Percentiles rank a stretch among this genome's conserved stretches.
Evolutionary conservation across 495 filamentous ascomycete genomes (phyloP).

Genomic region (Parachaetomium inaequale): DNA sequence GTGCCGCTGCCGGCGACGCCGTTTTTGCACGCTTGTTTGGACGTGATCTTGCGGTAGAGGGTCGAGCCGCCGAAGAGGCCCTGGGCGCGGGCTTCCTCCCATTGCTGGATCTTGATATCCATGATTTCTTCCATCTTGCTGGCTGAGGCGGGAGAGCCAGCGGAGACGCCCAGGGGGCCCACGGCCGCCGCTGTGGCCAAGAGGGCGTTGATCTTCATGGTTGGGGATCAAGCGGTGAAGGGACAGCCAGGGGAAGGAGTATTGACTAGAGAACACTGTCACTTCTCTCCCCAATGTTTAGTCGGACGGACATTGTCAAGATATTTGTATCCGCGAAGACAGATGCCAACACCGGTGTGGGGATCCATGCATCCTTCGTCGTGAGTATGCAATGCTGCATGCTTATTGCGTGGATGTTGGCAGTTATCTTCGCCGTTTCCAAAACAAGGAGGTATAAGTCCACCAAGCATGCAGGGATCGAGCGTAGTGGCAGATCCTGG

Average conservation of each 20-base stretch:
- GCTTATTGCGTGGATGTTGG: background rate
- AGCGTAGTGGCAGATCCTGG: background rate
- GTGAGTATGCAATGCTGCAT: background rate
- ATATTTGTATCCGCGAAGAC: background rate
- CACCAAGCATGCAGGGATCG: background rate
- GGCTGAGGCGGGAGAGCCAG: background rate
- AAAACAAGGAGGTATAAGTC: background rate
- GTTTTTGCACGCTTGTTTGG: slow-evolving; percentile 38
- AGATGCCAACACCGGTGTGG: background rate
- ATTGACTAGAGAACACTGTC: background rate
- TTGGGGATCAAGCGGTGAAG: background rate
- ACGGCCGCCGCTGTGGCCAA: slow-evolving; percentile 19
- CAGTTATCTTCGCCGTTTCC: background rate
- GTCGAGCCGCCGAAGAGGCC: slow-evolving; percentile 33
- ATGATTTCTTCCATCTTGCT: slow-evolving; percentile 21
- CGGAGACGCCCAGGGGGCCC: slow-evolving; percentile 20
- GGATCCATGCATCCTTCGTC: background rate
- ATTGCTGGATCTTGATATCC: slow-evolving; percentile 16
- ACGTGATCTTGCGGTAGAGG: slow-evolving; percentile 34
- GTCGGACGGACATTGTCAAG: background rate
- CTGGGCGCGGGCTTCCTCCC: slow-evolving; percentile 1
- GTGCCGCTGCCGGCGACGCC: slow-evolving; percentile 41
- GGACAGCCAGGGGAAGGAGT: background rate
- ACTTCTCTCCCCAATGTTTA: background rate
- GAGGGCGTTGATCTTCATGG: slow-evolving; percentile 18